Conservation (phyloP, 441 rosid species). For the Gossypium trilobum region DNA sequence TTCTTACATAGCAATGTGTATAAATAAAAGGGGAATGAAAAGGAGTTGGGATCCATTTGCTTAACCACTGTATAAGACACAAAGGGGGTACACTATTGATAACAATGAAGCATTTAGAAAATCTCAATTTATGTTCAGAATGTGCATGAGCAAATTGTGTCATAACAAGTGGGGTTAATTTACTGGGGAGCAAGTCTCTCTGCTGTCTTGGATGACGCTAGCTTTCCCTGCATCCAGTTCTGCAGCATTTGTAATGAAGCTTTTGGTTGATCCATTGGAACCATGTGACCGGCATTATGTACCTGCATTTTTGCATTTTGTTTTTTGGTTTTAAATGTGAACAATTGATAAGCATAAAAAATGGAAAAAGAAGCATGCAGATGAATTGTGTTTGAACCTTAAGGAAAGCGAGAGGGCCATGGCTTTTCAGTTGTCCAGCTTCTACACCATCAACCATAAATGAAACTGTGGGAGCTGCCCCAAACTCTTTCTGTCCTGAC, state of each 20-base stretch:
- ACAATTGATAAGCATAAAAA: background rate
- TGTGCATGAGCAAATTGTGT: background rate
- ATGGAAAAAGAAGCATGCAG: background rate
- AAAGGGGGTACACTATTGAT: background rate
- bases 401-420: slow-evolving; percentile 66
- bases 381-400: slow-evolving; percentile 34
- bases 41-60: background rate
- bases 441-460: slow-evolving; percentile 49
- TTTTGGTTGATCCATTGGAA: slow-evolving; percentile 93
- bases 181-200: slow-evolving; percentile 14
- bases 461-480: slow-evolving; percentile 38
- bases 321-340: background rate
- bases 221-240: slow-evolving; percentile 68
- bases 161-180: background rate
- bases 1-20: no score
- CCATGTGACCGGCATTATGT: slow-evolving; percentile 72
- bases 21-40: background rate
- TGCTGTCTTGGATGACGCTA: slow-evolving; percentile 17
- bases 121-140: background rate
- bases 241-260: slow-evolving; percentile 59
- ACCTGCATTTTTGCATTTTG: slow-evolving; percentile 30
- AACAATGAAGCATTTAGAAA: background rate
- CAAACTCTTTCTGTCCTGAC: slow-evolving; percentile 57
- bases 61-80: background rate
- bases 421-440: slow-evolving; percentile 57